Evolutionary conservation across 208 protist species (phyloP).

Genomic region (Ichthyophonus hoferi): DNA sequence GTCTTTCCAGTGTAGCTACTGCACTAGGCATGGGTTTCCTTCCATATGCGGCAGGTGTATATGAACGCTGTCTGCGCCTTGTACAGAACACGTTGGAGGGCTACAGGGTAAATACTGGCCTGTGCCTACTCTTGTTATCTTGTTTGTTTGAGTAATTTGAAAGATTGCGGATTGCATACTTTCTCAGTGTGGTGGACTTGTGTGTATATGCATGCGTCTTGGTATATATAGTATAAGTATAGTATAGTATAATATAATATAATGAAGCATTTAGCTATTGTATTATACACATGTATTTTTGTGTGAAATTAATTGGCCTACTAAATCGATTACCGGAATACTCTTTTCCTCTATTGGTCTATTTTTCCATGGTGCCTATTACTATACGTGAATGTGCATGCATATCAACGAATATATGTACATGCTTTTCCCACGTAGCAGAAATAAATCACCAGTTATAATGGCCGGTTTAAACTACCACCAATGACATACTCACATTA

Average conservation of each 20-base stretch:
- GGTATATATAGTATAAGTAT: slow-evolving; percentile 39
- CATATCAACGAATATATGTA: slow-evolving; percentile 13
- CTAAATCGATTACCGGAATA: too few relatives aligned
- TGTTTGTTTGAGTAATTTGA: neutral
- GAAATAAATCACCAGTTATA: too few relatives aligned
- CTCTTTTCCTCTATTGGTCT: too few relatives aligned
- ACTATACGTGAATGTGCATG: neutral
- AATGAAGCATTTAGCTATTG: too few relatives aligned
- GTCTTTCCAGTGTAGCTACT: slow-evolving; percentile 11
- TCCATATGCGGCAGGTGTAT: slow-evolving; percentile 10
- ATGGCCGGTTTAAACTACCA: too few relatives aligned
- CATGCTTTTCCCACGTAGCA: too few relatives aligned
- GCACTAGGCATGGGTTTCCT: slow-evolving; percentile 28
- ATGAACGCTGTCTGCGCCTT: slow-evolving; percentile 18
- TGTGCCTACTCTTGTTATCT: neutral
- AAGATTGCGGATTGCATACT: neutral
- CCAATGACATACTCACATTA: too few relatives aligned
- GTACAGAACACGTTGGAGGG: slow-evolving; percentile 9
- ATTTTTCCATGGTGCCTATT: too few relatives aligned
- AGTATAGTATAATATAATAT: too few relatives aligned
- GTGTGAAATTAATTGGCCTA: too few relatives aligned
- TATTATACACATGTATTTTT: too few relatives aligned
- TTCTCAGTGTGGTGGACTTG: neutral
- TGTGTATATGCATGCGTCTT: neutral
- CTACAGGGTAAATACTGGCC: neutral